A percentile compares a stretch with the other conserved stretches of the same genome.
Conservation (phyloP, 306 rosid species). For the Sechiopsis laciniata region DNA sequence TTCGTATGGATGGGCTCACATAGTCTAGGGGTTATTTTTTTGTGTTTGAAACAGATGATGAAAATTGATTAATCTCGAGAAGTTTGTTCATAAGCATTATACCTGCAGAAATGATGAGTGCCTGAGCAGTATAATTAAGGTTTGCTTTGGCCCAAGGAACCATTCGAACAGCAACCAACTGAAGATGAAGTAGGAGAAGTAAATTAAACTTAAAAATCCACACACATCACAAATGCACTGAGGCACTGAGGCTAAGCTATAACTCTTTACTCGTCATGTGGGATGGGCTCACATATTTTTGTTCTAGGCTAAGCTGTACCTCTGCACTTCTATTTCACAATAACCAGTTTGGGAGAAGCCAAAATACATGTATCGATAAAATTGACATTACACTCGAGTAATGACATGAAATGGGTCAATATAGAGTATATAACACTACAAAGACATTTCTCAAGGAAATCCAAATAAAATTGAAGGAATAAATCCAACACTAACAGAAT, state of each 20-base stretch:
- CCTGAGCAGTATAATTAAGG: constrained; percentile 87
- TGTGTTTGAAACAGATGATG: background rate
- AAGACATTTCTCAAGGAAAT: background rate
- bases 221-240: background rate
- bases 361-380: background rate
- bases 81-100: constrained; percentile 13
- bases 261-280: background rate
- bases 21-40: background rate
- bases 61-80: background rate
- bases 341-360: background rate
- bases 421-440: background rate
- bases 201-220: background rate
- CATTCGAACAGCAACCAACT: constrained; percentile 71
- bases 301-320: too few relatives aligned
- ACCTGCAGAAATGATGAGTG: constrained; percentile 90
- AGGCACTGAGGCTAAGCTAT: background rate
- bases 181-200: constrained; percentile 9
- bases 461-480: background rate
- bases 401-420: background rate
- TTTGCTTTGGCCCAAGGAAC: constrained; percentile 97
- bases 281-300: too few relatives aligned
- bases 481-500: background rate
- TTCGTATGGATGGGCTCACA: background rate
- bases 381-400: background rate
- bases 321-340: background rate